Evolutionary conservation across 305 asterid species (phyloP).

Genomic region (Fraxinus floribunda): DNA sequence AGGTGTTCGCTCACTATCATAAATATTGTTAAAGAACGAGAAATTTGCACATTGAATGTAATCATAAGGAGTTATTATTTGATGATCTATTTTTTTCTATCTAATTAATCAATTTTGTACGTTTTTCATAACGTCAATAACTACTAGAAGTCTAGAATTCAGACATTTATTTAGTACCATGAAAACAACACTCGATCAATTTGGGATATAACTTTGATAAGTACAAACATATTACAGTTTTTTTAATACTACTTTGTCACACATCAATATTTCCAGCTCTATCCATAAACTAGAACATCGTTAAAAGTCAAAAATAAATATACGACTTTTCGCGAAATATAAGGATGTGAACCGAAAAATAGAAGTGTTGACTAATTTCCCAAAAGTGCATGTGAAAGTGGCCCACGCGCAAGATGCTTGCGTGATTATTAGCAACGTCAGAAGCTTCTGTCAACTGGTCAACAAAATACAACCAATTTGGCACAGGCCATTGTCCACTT

Average conservation of each 20-base stretch:
- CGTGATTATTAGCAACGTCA: background rate
- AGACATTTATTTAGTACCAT: background rate
- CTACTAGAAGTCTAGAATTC: background rate
- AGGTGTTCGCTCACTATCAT: background rate
- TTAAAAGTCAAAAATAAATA: background rate
- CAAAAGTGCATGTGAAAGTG: background rate
- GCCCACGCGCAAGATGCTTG: background rate
- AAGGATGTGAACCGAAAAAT: background rate
- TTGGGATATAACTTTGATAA: background rate
- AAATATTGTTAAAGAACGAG: background rate
- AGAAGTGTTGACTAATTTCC: background rate
- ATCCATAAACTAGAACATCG: background rate
- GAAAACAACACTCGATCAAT: background rate
- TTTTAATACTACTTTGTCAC: background rate
- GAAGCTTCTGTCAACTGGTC: slow-evolving; percentile 26
- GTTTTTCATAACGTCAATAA: background rate
- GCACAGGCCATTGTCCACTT: background rate
- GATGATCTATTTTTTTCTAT: background rate
- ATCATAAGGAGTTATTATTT: background rate
- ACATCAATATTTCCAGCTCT: background rate
- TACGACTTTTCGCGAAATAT: background rate
- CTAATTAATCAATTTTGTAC: background rate
- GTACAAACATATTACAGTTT: background rate
- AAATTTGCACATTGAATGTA: background rate
- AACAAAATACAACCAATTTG: slow-evolving; percentile 16